These are phyloP conservation scores for Ammopiptanthus mongolicus DNA, from an alignment of 306 rosid species.

Conservation along the genomic window DNA sequence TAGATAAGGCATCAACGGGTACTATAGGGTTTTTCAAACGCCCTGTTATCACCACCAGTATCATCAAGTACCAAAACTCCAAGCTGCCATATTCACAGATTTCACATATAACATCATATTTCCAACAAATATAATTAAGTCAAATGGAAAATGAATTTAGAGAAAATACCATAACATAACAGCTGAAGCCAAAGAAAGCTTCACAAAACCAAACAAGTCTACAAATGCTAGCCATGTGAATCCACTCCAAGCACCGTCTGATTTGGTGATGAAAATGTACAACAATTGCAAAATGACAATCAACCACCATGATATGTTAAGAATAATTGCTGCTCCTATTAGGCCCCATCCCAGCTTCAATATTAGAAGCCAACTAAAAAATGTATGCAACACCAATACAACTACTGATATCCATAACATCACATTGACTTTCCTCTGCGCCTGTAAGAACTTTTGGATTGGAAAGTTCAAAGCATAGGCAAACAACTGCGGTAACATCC, in stretches of 20 bases:
- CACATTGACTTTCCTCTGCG: conserved; percentile 64
- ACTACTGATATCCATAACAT: conserved; percentile 45
- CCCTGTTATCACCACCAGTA: conserved; percentile 63
- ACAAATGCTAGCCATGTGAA: conserved; percentile 67
- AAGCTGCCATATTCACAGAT: conserved; percentile 45
- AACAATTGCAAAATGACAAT: conserved; percentile 37
- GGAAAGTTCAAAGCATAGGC: conserved; percentile 72
- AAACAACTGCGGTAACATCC: conserved; percentile 76
- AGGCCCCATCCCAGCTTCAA: conserved; percentile 58
- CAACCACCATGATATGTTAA: conserved; percentile 69
- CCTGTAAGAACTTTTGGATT: conserved; percentile 66
- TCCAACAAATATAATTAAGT: background rate
- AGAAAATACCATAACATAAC: conserved; percentile 63
- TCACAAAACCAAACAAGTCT: conserved; percentile 55
- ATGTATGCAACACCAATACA: conserved; percentile 39
- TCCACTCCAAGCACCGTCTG: conserved; percentile 86
- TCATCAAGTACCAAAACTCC: conserved; percentile 89
- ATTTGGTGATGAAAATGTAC: conserved; percentile 58
- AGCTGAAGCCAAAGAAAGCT: conserved; percentile 79
- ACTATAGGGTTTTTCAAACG: conserved; percentile 55
- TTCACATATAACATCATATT: background rate
- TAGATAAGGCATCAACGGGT: conserved; percentile 67
- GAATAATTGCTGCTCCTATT: conserved; percentile 58
- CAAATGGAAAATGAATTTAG: background rate
- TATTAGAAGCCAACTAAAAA: conserved; percentile 64